phyloP scores from a whole-genome alignment of 1,284 basidiomycete genomes.

The Neonothopanus nambi region DNA sequence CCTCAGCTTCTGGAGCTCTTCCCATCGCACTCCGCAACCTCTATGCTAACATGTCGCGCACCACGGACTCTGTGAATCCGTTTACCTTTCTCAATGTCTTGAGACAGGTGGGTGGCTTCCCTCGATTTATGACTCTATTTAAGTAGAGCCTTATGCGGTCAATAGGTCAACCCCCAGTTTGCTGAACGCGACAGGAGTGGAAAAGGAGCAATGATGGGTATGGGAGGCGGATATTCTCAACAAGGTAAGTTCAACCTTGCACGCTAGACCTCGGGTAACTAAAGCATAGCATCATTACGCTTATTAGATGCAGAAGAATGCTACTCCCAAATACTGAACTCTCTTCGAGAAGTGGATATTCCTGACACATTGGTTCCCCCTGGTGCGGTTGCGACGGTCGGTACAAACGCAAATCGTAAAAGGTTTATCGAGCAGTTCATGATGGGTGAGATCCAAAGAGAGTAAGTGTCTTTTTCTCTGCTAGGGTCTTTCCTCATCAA shows the following conservation, averaged over 20 bases:
- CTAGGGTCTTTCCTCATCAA: no score
- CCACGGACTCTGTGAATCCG: conserved; percentile 81
- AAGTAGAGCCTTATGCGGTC: conserved; percentile 31
- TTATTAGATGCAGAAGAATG: conserved; percentile 93
- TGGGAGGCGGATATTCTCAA: conserved; percentile 70
- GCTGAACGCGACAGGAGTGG: conserved; percentile 67
- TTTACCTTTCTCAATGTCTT: conserved; percentile 71
- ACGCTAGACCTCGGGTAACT: background rate
- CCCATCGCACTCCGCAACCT: conserved; percentile 71
- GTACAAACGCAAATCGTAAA: conserved; percentile 23
- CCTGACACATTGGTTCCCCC: conserved; percentile 25
- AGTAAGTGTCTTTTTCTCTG: conserved; percentile 52
- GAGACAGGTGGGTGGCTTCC: conserved; percentile 52
- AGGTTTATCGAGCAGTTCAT: conserved; percentile 86
- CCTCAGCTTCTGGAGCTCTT: conserved; percentile 31
- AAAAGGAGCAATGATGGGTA: conserved; percentile 36
- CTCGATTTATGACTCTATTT: background rate
- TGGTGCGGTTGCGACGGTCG: conserved; percentile 23
- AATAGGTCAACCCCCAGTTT: conserved; percentile 87
- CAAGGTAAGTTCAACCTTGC: conserved; percentile 72
- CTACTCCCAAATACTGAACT: conserved; percentile 83
- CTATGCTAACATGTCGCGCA: conserved; percentile 72
- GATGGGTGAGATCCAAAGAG: conserved; percentile 79
- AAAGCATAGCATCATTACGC: background rate
- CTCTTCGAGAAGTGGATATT: conserved; percentile 65